phyloP scores from a whole-genome alignment of 2,329 filamentous ascomycete genomes.

The Trichophyton verrucosum region DNA sequence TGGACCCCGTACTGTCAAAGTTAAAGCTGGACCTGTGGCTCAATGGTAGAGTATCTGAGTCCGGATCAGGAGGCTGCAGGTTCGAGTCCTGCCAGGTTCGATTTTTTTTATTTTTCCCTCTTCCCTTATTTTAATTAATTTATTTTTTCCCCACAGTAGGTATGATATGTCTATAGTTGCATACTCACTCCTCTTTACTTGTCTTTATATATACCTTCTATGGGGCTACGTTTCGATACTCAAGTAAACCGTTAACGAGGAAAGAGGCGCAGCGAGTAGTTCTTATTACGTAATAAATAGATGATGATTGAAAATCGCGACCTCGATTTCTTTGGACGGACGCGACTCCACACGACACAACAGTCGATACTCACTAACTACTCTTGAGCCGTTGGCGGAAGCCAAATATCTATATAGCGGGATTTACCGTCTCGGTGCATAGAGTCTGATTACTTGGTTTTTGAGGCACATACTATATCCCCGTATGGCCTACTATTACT shows the following conservation, averaged over 20 bases:
- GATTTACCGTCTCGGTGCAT: too few relatives aligned
- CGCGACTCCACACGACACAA: background rate
- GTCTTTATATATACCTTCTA: too few relatives aligned
- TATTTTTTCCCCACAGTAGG: background rate
- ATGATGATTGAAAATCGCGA: background rate
- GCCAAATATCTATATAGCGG: background rate
- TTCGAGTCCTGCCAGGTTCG: constrained; percentile 7
- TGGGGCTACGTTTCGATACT: background rate
- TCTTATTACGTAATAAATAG: background rate
- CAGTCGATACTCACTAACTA: background rate
- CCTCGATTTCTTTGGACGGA: background rate
- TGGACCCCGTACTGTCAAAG: background rate
- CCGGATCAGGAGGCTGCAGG: constrained; percentile 6
- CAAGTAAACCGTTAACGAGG: background rate
- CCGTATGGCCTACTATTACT: too few relatives aligned
- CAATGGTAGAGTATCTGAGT: constrained; percentile 7
- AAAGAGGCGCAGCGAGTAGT: background rate
- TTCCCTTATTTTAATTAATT: background rate
- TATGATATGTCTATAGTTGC: background rate
- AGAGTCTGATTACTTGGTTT: too few relatives aligned
- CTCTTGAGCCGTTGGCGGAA: background rate
- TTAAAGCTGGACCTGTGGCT: constrained; percentile 6
- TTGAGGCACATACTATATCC: too few relatives aligned
- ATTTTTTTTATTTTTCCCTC: background rate
- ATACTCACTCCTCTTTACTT: background rate